These are phyloP conservation scores for Pachysandra terminalis DNA, from an alignment of 164 flowering plant genomes.

Conservation along the genomic window DNA sequence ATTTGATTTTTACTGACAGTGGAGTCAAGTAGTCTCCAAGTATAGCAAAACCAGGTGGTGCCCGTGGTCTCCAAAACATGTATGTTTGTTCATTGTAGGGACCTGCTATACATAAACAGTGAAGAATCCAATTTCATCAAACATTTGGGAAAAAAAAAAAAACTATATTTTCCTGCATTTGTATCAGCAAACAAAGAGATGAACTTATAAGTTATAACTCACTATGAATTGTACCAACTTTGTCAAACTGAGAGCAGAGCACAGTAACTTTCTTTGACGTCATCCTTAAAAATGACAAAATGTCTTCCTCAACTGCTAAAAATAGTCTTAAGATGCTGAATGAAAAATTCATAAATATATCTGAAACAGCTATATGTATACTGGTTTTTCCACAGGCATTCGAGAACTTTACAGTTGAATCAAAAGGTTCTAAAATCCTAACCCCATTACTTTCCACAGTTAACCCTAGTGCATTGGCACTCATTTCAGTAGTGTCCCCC, in stretches of 20 bases:
- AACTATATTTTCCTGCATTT: no score
- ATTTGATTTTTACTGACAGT: constrained; percentile 47
- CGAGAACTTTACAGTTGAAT: constrained; percentile 62
- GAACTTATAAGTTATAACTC: constrained; percentile 16
- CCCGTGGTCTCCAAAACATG: constrained; percentile 92
- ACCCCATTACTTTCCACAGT: constrained; percentile 95
- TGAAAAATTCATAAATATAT: constrained; percentile 90
- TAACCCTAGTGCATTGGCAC: constrained; percentile 79
- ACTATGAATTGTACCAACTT: constrained; percentile 77
- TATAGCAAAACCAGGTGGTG: constrained; percentile 92
- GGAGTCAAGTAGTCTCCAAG: constrained; percentile 97
- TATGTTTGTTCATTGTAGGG: constrained; percentile 51
- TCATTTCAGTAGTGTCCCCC: constrained; percentile 68
- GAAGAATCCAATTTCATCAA: constrained; percentile 3
- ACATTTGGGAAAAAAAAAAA: not conserved
- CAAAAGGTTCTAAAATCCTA: constrained; percentile 90
- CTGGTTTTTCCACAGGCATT: constrained; percentile 81
- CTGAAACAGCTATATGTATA: constrained; percentile 69
- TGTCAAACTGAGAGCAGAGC: constrained; percentile 83
- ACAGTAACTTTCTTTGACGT: constrained; percentile 72
- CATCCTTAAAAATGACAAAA: constrained; percentile 78
- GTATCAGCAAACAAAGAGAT: not conserved
- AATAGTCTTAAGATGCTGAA: constrained; percentile 89
- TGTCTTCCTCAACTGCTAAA: constrained; percentile 91
- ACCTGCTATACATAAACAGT: constrained; percentile 35